Conservation (phyloP, 2,329 filamentous ascomycete genomes). For the Sarocladiaceae sp. region DNA sequence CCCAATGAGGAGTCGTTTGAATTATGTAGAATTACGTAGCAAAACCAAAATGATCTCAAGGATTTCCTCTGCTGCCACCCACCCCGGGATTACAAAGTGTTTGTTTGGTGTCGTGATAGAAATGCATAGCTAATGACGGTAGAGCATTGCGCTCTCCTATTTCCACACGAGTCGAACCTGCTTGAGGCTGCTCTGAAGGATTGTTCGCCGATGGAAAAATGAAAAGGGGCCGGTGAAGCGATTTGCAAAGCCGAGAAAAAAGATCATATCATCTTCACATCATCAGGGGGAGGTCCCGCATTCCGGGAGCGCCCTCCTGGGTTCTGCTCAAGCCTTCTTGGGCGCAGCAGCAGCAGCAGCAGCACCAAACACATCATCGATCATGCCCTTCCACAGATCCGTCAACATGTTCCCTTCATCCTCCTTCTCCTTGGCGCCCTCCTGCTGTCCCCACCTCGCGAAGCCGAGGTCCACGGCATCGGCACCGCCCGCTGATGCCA, state of each 20-base stretch:
- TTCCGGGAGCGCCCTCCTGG: too few relatives aligned
- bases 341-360: conserved; percentile 13
- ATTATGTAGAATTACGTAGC: neutral
- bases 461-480: conserved; percentile 52
- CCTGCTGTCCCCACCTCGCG: conserved; percentile 30
- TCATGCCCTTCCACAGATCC: conserved; percentile 50
- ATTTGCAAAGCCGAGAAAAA: conserved; percentile 9
- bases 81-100: neutral
- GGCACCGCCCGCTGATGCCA: conserved; percentile 38
- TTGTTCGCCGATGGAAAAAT: too few relatives aligned
- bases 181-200: too few relatives aligned
- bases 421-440: conserved; percentile 21
- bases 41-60: neutral
- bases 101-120: too few relatives aligned
- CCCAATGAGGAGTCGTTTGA: too few relatives aligned
- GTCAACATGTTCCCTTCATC: conserved; percentile 39
- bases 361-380: conserved; percentile 38
- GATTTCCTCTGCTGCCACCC: neutral
- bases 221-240: conserved; percentile 6
- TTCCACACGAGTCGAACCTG: too few relatives aligned
- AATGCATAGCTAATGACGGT: too few relatives aligned
- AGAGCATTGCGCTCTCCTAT: too few relatives aligned
- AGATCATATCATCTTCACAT: conserved; percentile 4
- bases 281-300: neutral
- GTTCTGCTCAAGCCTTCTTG: conserved; percentile 16